phyloP scores from a whole-genome alignment of 2,329 filamentous ascomycete genomes.

The Cadophora sp. region DNA sequence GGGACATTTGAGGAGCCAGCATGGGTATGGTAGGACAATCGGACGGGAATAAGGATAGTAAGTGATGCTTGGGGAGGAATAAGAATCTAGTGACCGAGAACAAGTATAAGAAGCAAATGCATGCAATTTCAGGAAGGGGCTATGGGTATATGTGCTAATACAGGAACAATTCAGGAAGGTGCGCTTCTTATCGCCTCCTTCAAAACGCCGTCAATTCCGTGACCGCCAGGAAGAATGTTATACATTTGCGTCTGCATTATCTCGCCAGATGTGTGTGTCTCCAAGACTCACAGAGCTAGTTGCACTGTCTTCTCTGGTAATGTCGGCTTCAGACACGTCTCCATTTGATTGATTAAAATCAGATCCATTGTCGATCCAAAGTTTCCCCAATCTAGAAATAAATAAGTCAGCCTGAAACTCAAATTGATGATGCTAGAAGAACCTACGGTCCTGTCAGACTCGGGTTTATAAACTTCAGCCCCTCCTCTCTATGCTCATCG shows the following conservation, averaged over 20 bases:
- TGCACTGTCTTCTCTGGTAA: slow-evolving; percentile 47
- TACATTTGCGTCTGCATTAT: slow-evolving; percentile 46
- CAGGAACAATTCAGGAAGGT: slow-evolving; percentile 29
- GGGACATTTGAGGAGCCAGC: background rate
- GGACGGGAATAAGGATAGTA: background rate
- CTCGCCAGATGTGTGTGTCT: slow-evolving; percentile 59
- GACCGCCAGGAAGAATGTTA: slow-evolving; percentile 28
- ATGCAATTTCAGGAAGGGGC: slow-evolving; percentile 27
- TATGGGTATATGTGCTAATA: slow-evolving; percentile 30
- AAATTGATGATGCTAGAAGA: background rate
- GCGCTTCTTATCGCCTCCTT: slow-evolving; percentile 12
- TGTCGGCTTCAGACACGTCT: slow-evolving; percentile 22
- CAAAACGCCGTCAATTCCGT: slow-evolving; percentile 29
- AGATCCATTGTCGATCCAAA: slow-evolving; percentile 62
- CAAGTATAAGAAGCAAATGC: background rate
- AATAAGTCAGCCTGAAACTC: slow-evolving; percentile 20
- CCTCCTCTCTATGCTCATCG: slow-evolving; percentile 76
- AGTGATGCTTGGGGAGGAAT: background rate
- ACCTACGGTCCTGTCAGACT: slow-evolving; percentile 72
- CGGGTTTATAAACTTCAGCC: slow-evolving; percentile 76
- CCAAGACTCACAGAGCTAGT: slow-evolving; percentile 56
- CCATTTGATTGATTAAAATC: slow-evolving; percentile 28
- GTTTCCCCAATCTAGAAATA: slow-evolving; percentile 63
- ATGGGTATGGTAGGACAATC: background rate
- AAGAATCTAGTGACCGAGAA: background rate